Evolutionary conservation across 768 basidiomycete genomes (phyloP).

Genomic region (Panaeolus cyanescens): DNA sequence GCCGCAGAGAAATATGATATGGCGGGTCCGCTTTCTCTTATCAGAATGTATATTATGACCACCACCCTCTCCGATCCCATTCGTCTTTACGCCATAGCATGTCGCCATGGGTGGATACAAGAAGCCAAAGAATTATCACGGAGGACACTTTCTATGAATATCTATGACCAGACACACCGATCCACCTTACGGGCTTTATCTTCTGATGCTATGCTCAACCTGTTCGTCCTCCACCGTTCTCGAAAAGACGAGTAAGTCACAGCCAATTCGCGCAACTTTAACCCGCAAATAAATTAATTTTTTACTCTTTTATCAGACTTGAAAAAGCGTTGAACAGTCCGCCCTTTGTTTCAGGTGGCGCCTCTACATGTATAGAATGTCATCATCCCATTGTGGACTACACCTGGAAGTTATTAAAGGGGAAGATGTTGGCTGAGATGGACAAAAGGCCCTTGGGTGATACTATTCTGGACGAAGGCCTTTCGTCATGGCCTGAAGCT

Average conservation of each 20-base stretch:
- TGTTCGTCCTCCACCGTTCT: conserved; percentile 55
- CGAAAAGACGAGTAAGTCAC: conserved; percentile 45
- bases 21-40: conserved; percentile 61
- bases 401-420: conserved; percentile 67
- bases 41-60: conserved; percentile 58
- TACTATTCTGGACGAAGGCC: conserved; percentile 48
- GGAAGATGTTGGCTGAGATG: conserved; percentile 56
- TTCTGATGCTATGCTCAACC: conserved; percentile 51
- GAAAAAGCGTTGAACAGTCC: conserved; percentile 50
- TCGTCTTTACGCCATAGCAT: conserved; percentile 54
- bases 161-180: conserved; percentile 48
- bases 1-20: conserved; percentile 74
- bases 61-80: conserved; percentile 53
- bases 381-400: conserved; percentile 51
- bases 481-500: conserved; percentile 60
- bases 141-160: conserved; percentile 53
- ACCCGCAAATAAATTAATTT: not conserved
- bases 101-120: conserved; percentile 59
- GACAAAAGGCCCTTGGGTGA: conserved; percentile 62
- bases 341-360: conserved; percentile 53
- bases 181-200: conserved; percentile 48
- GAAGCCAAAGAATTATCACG: conserved; percentile 57
- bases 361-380: conserved; percentile 56
- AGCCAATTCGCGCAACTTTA: not conserved
- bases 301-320: conserved; percentile 25